phyloP scores from a whole-genome alignment of 129 eudicot species.

The Flaveria sonorensis region DNA sequence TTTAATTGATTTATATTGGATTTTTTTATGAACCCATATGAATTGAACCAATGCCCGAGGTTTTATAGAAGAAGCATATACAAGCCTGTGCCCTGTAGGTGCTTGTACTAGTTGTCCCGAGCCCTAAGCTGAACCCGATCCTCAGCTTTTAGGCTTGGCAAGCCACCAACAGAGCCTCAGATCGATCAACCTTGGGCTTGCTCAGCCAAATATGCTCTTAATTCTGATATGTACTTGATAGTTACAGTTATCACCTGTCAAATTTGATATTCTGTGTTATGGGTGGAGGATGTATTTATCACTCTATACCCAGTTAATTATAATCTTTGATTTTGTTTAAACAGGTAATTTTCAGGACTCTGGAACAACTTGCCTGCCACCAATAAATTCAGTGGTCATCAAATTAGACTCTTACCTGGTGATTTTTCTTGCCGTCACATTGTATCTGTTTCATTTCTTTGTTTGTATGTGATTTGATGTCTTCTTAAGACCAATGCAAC shows the following conservation, averaged over 20 bases:
- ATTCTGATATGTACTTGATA: background rate
- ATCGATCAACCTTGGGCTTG: background rate
- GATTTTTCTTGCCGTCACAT: slow-evolving; percentile 10
- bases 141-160: background rate
- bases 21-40: background rate
- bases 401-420: slow-evolving; percentile 4
- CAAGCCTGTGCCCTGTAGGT: background rate
- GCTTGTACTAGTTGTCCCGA: background rate
- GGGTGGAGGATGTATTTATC: background rate
- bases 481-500: slow-evolving; percentile 19
- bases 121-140: background rate
- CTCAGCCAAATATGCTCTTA: background rate
- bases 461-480: slow-evolving; percentile 22
- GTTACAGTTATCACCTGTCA: background rate
- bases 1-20: background rate
- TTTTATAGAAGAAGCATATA: background rate
- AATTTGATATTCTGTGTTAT: background rate
- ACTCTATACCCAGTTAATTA: background rate
- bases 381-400: slow-evolving; percentile 28
- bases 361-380: slow-evolving; percentile 21
- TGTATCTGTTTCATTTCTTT: background rate
- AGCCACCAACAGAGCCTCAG: background rate
- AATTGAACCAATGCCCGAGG: background rate
- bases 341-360: slow-evolving; percentile 19
- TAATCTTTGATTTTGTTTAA: slow-evolving; percentile 15